Conservation (phyloP, 139 green algal genomes). For the Ettlia oleoabundans region DNA sequence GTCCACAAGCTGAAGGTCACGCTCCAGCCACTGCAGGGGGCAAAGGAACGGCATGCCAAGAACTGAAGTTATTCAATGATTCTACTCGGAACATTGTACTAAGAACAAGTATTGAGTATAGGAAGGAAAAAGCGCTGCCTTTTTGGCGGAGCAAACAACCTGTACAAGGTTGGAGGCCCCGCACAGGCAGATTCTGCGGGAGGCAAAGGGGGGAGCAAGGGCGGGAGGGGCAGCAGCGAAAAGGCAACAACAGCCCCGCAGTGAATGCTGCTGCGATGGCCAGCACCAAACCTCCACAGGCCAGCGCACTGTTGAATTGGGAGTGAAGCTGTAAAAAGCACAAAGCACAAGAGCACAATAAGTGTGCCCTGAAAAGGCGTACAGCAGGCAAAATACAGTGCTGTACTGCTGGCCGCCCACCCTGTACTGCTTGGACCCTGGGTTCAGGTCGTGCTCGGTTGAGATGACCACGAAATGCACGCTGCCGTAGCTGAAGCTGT, state of each 20-base stretch:
- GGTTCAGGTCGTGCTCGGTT: conserved; percentile 78
- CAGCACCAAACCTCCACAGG: background rate
- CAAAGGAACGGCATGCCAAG: background rate
- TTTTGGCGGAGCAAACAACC: too few species aligned
- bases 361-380: too few species aligned
- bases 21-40: conserved; percentile 65
- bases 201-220: background rate
- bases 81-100: too few species aligned
- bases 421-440: conserved; percentile 63
- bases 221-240: background rate
- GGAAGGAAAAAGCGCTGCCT: too few species aligned
- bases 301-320: background rate
- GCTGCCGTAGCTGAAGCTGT: conserved; percentile 58
- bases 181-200: too few species aligned
- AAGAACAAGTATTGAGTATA: too few species aligned
- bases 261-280: too few species aligned
- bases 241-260: background rate
- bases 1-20: conserved; percentile 73
- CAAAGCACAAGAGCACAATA: too few species aligned
- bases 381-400: too few species aligned
- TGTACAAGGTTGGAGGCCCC: too few species aligned
- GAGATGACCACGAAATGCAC: conserved; percentile 29
- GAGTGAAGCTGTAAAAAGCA: background rate
- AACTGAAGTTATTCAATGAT: background rate
- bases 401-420: too few species aligned